Base-by-base conservation (phyloP, 2,329 filamentous ascomycete species). In the Colletotrichum higginsianum region DNA sequence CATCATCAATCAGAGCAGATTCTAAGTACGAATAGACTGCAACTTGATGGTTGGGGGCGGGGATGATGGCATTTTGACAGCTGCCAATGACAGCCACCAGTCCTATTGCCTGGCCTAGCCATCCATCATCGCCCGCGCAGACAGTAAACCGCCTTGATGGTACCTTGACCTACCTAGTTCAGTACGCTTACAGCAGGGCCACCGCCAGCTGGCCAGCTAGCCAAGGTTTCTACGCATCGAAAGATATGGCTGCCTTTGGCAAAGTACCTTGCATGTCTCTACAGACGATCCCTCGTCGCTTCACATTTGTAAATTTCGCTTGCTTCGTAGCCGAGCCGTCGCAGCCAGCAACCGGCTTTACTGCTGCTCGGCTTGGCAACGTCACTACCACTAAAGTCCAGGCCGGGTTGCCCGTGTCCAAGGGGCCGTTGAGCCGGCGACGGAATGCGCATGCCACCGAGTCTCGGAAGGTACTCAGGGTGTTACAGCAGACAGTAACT, bases 281-380 rank as follows among this genome's bases (percentile, higher is more conserved):
- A 50, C 56, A 26, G 23, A 26, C 46, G 64, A 71, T 68, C 46
- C 55, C 38, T 63, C 50, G 53, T 62, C 58, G 40, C 52, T 58
- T 68, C 58, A 52, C 57, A 53, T 68, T 68, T n/a, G 56, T 2
- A 30, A 35, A 71, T 63, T 68, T 68, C 68, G 68, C 68, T 71
- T 68, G 68, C 21, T 30, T 30, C 12, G 50, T 49, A 71, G 57
- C 58, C 64, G 65, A 68, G 57, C 52, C 53, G 53, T 68, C 68
- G 65, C 68, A 58, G 63, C 65, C 52, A 68, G 68, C 68, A 71
- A 68, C 68, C 58, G 53, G 47, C 47, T 65, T 26, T 53, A 58
- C 46, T 68, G n/a, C 35, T 23, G 16, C 42, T 58, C 38, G 55
- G 30, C 55, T 9, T 26, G n/a, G 55, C 21, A 58, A 23, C 18